Evolutionary conservation across 225 moss, liverwort and hornwort genomes (phyloP).

Genomic region (Neckera pumila): DNA sequence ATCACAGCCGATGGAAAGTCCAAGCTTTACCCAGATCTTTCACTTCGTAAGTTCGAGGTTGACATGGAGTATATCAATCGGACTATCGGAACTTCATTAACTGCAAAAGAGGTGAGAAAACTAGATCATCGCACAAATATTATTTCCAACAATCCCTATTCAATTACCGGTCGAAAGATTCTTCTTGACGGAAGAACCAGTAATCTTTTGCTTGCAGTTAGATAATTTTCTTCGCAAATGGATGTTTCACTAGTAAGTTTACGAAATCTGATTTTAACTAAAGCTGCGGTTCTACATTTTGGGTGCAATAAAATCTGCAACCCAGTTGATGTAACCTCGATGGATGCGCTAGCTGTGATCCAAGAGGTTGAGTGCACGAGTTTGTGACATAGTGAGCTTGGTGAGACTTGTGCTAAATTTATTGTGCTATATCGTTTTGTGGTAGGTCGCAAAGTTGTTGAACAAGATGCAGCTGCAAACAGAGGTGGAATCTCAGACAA

Average conservation of each 20-base stretch:
- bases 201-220: not conserved
- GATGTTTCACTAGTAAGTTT: not conserved
- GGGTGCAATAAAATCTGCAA: not conserved
- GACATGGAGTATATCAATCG: conserved; percentile 55
- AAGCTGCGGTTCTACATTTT: not conserved
- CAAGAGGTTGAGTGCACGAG: not conserved
- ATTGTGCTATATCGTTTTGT: not conserved
- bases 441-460: conserved; percentile 57
- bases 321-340: not conserved
- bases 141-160: not conserved
- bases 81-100: conserved; percentile 39
- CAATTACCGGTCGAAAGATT: not conserved
- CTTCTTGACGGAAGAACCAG: not conserved
- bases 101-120: conserved; percentile 39
- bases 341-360: not conserved
- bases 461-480: conserved; percentile 86
- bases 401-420: not conserved
- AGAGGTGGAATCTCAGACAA: conserved; percentile 20
- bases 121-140: not conserved
- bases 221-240: not conserved
- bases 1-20: conserved; percentile 45
- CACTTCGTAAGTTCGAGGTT: conserved; percentile 50
- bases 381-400: not conserved
- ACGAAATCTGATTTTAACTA: not conserved
- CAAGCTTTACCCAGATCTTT: conserved; percentile 67